Base-by-base conservation (phyloP, 768 basidiomycete species). In the Holtermannia corniformis region DNA sequence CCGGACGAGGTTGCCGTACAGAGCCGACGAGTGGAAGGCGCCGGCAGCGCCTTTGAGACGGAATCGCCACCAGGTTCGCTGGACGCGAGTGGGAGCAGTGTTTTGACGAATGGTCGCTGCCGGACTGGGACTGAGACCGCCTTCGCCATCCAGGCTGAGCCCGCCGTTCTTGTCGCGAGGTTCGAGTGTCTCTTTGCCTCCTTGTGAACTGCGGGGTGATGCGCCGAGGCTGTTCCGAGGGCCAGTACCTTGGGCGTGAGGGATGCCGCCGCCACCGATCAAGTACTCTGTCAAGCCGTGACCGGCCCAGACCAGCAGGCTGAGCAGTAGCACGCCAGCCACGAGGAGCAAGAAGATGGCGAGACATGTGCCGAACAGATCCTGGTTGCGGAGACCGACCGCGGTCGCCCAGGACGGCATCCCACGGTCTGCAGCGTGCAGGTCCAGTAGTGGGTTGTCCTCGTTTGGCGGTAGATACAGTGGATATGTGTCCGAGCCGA, bases 331-430 rank as follows among this genome's bases (percentile, higher is more conserved):
- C n/a, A 83, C 81, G 10, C 76, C 83, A 0, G 80, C 86, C 25
- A 86, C 72, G 59, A 95, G 83, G 19, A 80, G 78, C 47, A 95
- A 79, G 75, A 95, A 93, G 49, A 96, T 73, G 37, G 81, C 75
- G n/a, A 91, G 74, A 70, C 86, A 90, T 48, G 84, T 82, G 20
- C 80, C 79, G 64, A 95, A 88, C 44, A 91, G 77, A 65, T 95
- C 86, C 63, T 82, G 78, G 1, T 86, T 85, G 12, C 82, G 81
- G 3, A 97, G 67, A 25, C 93, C 95, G 41, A 93, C 75, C 12
- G 86, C 79, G 65, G 83, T 84, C 1, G 91, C 87, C 67, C 92
- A 92, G 1, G 86, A 83, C 14, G 81, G 76, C 43, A 99, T 82
- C 2, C 93, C 93, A 5, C 61, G 58, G 7, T 75, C 62, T 0